Percentiles rank a stretch among this genome's conserved stretches.
phyloP scores from a whole-genome alignment of 495 filamentous ascomycete species.

The Xylaria acuta region DNA sequence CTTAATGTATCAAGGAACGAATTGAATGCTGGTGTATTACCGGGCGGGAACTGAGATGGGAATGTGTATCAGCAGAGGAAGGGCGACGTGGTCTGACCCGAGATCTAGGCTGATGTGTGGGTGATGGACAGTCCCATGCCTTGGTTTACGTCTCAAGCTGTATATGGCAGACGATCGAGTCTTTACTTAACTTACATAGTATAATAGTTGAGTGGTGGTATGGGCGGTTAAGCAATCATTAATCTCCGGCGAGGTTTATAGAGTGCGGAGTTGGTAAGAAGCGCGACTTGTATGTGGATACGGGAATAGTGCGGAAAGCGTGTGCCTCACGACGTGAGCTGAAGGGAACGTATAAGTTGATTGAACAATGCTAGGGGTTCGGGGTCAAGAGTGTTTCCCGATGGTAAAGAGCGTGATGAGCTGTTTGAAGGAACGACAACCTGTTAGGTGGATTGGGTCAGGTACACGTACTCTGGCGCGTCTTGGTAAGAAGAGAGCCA shows the following conservation, averaged over 20 bases:
- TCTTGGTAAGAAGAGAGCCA: slow-evolving; percentile 55
- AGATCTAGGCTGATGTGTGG: slow-evolving; percentile 32
- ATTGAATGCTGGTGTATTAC: slow-evolving; percentile 42
- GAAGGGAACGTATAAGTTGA: slow-evolving; percentile 40
- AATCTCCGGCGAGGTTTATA: slow-evolving; percentile 30
- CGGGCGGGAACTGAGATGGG: slow-evolving; percentile 36
- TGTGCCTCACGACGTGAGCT: slow-evolving; percentile 26
- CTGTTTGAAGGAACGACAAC: slow-evolving; percentile 46
- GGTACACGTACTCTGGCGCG: slow-evolving; percentile 46
- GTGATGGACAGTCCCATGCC: slow-evolving; percentile 34
- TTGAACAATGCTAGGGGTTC: slow-evolving; percentile 24
- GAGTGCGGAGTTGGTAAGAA: slow-evolving; percentile 25
- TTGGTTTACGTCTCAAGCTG: slow-evolving; percentile 32
- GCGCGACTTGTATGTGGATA: slow-evolving; percentile 24
- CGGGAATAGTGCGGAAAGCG: slow-evolving; percentile 25
- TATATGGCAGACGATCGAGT: slow-evolving; percentile 35
- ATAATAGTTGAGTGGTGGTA: slow-evolving; percentile 41
- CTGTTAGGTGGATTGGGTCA: slow-evolving; percentile 45
- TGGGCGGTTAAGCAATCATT: slow-evolving; percentile 32
- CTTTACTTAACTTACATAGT: slow-evolving; percentile 47
- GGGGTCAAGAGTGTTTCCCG: slow-evolving; percentile 6
- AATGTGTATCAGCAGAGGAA: slow-evolving; percentile 31
- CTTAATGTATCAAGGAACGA: slow-evolving; percentile 35
- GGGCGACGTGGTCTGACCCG: slow-evolving; percentile 28
- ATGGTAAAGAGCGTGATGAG: slow-evolving; percentile 53